Evolutionary conservation across 352 stramenopile genomes (phyloP), one percentile per base, ranked within the genome.

Genomic region (Globisporangium middletonii): DNA sequence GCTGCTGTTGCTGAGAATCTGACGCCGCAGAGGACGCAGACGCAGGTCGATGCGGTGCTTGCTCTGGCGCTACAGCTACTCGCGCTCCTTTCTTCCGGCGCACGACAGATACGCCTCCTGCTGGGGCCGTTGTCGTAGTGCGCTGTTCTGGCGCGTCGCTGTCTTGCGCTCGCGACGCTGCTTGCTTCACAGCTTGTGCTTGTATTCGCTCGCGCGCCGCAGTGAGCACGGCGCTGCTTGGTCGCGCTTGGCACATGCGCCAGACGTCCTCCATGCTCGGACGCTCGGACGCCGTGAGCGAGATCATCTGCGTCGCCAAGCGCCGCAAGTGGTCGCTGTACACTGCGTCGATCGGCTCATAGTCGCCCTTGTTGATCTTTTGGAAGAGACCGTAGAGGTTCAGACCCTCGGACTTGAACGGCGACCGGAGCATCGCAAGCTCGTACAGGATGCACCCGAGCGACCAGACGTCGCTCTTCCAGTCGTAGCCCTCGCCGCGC

Each of bases 391-490:
- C 81, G 35, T 92, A 91, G 3, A 98, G 73, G 49, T 96, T 95
- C 23, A 98, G 71, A 0, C 88, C 90, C 59, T 97, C 89, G 6
- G 78, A 80, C 59, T 97, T 98, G 66, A 98, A 98, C 13, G 95
- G 95, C 19, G 91, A 97, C 3, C 84, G 79, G 13, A 98, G 79
- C 86, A 96, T 96, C 6, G 90, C 89, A 4, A 98, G 74, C 67
- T 98, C 95, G 67, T 98, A 98, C 30, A 98, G 75, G 50, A 98
- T 90, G 61, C 95, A 98, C 3, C 95, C 95, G 41, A 98, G 77
- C 35, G 75, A 94, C 95, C 95, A 98, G 3, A 98, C 86, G 65
- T 98, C 95, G 56, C 83, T 96, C 65, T 97, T 98, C 86, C 86
- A 97, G 62, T 97, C 90, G 66, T 98, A 98, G 26, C 88, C 86